Evolutionary conservation across 2,329 filamentous ascomycete genomes (phyloP).

Genomic region (Colletotrichum phormii): DNA sequence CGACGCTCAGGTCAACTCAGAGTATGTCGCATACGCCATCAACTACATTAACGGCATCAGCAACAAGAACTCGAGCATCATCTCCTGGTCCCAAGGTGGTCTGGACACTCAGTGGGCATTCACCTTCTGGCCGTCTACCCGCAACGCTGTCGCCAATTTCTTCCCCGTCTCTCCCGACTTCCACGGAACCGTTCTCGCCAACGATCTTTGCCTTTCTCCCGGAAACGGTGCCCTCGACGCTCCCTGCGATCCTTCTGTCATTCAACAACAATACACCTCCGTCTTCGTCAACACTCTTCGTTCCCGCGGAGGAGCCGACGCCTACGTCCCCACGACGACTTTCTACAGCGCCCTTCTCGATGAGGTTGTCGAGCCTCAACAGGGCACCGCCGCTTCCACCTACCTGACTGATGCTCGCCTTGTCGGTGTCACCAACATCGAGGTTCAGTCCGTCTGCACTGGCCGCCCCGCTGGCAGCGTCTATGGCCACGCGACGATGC

Average conservation of each 20-base stretch:
- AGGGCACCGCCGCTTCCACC: slow-evolving; percentile 58
- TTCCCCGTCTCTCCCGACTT: slow-evolving; percentile 66
- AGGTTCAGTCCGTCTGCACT: slow-evolving; percentile 58
- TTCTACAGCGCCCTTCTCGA: slow-evolving; percentile 61
- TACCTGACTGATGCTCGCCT: slow-evolving; percentile 53
- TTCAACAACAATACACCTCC: slow-evolving; percentile 60
- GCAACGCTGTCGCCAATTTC: slow-evolving; percentile 57
- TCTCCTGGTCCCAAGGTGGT: slow-evolving; percentile 68
- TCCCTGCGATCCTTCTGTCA: slow-evolving; percentile 48
- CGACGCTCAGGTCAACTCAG: slow-evolving; percentile 63
- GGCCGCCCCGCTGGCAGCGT: slow-evolving; percentile 53
- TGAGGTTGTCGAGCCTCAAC: slow-evolving; percentile 64
- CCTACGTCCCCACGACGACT: slow-evolving; percentile 66
- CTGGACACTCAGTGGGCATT: slow-evolving; percentile 67
- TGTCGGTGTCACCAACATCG: slow-evolving; percentile 61
- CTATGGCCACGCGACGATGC: slow-evolving; percentile 62
- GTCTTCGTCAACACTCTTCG: slow-evolving; percentile 57
- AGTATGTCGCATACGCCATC: slow-evolving; percentile 69
- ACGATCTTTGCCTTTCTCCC: slow-evolving; percentile 24
- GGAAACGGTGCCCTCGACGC: slow-evolving; percentile 28
- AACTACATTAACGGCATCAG: slow-evolving; percentile 63
- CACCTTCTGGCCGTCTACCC: slow-evolving; percentile 67
- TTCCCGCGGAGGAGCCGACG: slow-evolving; percentile 57
- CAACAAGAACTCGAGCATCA: slow-evolving; percentile 52
- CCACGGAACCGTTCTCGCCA: slow-evolving; percentile 41